Conservation (phyloP, 176 grass and related monocot genomes). For the Phoenix roebelenii region DNA sequence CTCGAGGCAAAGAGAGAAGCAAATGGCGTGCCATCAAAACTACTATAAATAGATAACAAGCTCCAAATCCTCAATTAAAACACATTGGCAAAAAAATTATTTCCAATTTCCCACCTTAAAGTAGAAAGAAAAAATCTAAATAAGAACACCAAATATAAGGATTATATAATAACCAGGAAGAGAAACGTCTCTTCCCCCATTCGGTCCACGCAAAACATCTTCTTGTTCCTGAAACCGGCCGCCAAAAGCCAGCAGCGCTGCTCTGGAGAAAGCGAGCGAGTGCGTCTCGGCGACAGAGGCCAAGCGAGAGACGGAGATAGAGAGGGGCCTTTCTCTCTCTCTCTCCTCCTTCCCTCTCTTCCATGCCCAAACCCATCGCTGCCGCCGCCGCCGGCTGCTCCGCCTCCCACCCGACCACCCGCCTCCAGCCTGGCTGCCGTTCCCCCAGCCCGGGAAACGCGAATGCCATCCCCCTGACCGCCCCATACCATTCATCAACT, state of each 20-base stretch:
- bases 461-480: neutral
- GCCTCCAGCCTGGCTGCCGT: neutral
- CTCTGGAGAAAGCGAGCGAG: neutral
- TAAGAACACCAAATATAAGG: too few relatives aligned
- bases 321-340: conserved; percentile 19
- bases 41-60: too few relatives aligned
- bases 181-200: neutral
- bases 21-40: too few relatives aligned
- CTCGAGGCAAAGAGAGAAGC: too few relatives aligned
- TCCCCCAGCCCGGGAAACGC: neutral
- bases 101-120: too few relatives aligned
- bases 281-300: too few relatives aligned
- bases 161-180: neutral
- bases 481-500: neutral
- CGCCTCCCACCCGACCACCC: neutral
- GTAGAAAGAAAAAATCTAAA: too few relatives aligned
- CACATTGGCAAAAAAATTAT: too few relatives aligned
- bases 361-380: conserved; percentile 25
- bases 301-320: conserved; percentile 1
- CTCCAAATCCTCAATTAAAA: too few relatives aligned
- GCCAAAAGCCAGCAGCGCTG: conserved; percentile 3
- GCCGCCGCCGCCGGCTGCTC: conserved; percentile 10
- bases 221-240: conserved; percentile 10
- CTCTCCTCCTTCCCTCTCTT: conserved; percentile 5
- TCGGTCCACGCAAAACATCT: conserved; percentile 29